Evolutionary conservation across 805 yeast genomes (phyloP), one percentile per base, ranked within the genome.

Genomic region (Saccharomycopsis sp.): DNA sequence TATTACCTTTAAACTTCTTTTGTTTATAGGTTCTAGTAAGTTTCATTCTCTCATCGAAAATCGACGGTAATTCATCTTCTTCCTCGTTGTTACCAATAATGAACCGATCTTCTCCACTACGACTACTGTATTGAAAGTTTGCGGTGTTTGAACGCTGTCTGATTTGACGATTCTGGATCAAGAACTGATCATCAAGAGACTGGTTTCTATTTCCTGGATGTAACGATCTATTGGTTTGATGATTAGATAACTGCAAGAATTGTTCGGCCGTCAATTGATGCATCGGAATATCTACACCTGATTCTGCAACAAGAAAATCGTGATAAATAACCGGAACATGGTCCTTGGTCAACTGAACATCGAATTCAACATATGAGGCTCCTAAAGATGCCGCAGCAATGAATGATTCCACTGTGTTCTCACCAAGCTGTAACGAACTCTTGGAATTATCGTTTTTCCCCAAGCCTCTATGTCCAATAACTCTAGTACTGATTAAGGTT

Each of bases 241-340:
- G 57, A 47, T 71, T 72, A 55, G 76, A 77, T 67, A 71, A 77
- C 29, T 83, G 81, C 68, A 89, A 73, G 65, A 93, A 93, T 70
- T 93, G 98, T 69, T 93, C 97, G 23, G 85, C 76, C 0, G 98
- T 92, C 67, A 93, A 75, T 29, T 86, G 83, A 72, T 92, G 97
- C 97, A 93, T 92, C 2, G 98, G 97, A 54, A 92, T 86, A 73
- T 93, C 98, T 55, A 89, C 90, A 17, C 98, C 98, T 3, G 96
- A 85, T 68, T 93, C 98, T 1, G 97, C 96, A 54, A 93, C 97
- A 50, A 89, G 70, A 68, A 93, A 93, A 69, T 93, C 98, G 70
- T 93, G 98, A 68, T 93, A 93, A 29, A 93, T 87, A 3, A 93
- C 98, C 1, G 98, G 97, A 9, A 89, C 84, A 63, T 78, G 77